phyloP scores from a whole-genome alignment of 2,329 filamentous ascomycete species.

The Talaromyces marneffei region DNA sequence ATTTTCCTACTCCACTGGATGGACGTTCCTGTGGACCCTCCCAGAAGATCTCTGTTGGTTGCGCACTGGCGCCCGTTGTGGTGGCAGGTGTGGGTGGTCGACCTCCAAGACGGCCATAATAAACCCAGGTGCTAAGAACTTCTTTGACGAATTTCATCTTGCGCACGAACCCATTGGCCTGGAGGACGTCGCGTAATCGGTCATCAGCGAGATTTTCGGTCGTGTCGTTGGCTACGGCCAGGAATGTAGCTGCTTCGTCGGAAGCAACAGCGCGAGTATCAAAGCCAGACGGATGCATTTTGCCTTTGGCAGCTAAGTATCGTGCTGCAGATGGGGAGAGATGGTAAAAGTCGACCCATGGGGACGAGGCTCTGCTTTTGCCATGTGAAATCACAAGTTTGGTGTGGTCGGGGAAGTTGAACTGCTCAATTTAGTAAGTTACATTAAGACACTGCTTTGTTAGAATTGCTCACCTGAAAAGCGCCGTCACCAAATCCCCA shows the following conservation, averaged over 20 bases:
- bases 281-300: slow-evolving; percentile 40
- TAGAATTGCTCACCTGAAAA: slow-evolving; percentile 33
- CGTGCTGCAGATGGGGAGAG: slow-evolving; percentile 42
- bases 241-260: slow-evolving; percentile 37
- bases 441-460: not conserved
- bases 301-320: slow-evolving; percentile 37
- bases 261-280: slow-evolving; percentile 39
- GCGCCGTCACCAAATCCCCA: slow-evolving; percentile 48
- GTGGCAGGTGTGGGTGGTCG: slow-evolving; percentile 20
- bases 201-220: slow-evolving; percentile 30
- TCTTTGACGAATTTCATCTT: slow-evolving; percentile 40
- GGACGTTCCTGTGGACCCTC: slow-evolving; percentile 38
- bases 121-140: slow-evolving; percentile 38
- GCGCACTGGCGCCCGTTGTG: slow-evolving; percentile 14
- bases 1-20: slow-evolving; percentile 44
- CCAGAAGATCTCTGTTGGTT: slow-evolving; percentile 33
- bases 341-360: slow-evolving; percentile 46
- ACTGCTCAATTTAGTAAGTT: slow-evolving; percentile 22
- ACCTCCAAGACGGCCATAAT: slow-evolving; percentile 34
- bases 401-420: slow-evolving; percentile 50
- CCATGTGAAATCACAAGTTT: slow-evolving; percentile 44
- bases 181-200: slow-evolving; percentile 37
- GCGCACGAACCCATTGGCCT: slow-evolving; percentile 40
- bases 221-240: slow-evolving; percentile 35
- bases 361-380: slow-evolving; percentile 33